Base-by-base conservation (phyloP, 1,284 basidiomycete genomes). In the Moesziomyces sp. region DNA sequence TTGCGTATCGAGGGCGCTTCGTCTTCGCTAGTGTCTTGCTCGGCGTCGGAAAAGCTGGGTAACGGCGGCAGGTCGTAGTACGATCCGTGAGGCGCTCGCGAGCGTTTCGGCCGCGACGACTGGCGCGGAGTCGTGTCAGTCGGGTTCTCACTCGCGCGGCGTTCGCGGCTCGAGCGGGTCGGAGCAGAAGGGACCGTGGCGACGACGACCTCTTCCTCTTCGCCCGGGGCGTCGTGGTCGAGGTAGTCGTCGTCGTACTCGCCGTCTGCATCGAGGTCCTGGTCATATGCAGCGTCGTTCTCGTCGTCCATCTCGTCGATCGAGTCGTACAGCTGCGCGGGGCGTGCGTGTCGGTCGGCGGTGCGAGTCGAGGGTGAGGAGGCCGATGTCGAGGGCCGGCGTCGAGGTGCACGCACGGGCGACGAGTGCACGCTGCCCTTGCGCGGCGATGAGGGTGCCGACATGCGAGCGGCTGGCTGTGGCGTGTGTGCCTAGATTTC, bases 261-360 rank as follows among this genome's bases (percentile, higher is more conserved):
- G 40, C 52, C 67, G 24, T 64, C 67, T 1, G 57, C 57, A 42
- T 70, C 67, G 23, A 64, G 61, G 8, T 60, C 62, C 35, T 64
- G 53, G 52, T 71, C 68, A 26, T 65, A 64, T 0, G 52, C 64
- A 34, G 62, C 64, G 34, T 56, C 34, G 18, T 68, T 58, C 14
- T 52, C 51, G 4, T 61, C 54, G 24, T 45, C 43, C n/a, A 21
- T 23, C n/a, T 19, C 19, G n/a, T 23, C 43, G n/a, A 14, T n/a
- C 10, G 11, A 9, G 19, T 45, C 43, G 19, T 6, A 23, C 14
- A 23, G 43, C 16, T 40, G 38, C 38, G 38, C 3, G 3, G 38
- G 13, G 30, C 30, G 30, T 18, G 38, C 38, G 1, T 4, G 18
- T 6, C 56, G 49, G n/a, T 57, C 48, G 14, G 52, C 62, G 19